Conservation (phyloP, 1,284 basidiomycete species). For the Sporisorium iseilematis-ciliati region DNA sequence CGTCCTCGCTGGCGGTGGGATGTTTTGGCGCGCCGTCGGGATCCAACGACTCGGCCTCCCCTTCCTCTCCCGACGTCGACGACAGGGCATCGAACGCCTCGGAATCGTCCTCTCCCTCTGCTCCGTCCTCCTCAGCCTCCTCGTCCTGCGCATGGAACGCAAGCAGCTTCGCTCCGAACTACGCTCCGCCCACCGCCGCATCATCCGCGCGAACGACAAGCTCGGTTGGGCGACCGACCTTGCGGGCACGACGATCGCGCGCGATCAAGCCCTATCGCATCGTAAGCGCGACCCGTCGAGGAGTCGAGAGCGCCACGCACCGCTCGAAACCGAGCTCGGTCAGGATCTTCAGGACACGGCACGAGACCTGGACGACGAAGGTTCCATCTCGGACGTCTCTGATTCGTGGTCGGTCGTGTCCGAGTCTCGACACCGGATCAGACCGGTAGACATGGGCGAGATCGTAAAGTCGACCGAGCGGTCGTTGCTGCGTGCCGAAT, state of each 20-base stretch:
- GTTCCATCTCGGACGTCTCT: constrained; percentile 13
- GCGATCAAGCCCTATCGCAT: constrained; percentile 25
- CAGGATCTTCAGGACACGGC: constrained; percentile 27
- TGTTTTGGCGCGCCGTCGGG: constrained; percentile 59
- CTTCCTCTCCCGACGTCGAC: constrained; percentile 40
- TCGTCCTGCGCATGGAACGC: constrained; percentile 29
- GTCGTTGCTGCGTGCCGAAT: constrained; percentile 36
- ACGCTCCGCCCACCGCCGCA: constrained; percentile 36
- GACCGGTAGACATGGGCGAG: constrained; percentile 8
- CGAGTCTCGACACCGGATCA: background rate
- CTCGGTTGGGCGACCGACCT: constrained; percentile 42
- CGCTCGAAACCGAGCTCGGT: constrained; percentile 17
- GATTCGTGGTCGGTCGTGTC: constrained; percentile 33
- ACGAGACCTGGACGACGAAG: constrained; percentile 28
- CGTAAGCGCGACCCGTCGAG: constrained; percentile 32
- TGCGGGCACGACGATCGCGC: constrained; percentile 22
- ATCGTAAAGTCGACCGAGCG: constrained; percentile 35
- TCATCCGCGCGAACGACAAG: constrained; percentile 46
- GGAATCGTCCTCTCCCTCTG: constrained; percentile 54
- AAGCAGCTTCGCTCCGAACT: constrained; percentile 23
- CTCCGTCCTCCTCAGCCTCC: constrained; percentile 33
- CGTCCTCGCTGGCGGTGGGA: constrained; percentile 49
- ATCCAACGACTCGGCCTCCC: constrained; percentile 32
- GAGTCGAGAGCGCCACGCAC: background rate
- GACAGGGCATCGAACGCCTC: constrained; percentile 55